phyloP scores from a whole-genome alignment of 2,329 filamentous ascomycete species.

The Leptographium lundbergii region DNA sequence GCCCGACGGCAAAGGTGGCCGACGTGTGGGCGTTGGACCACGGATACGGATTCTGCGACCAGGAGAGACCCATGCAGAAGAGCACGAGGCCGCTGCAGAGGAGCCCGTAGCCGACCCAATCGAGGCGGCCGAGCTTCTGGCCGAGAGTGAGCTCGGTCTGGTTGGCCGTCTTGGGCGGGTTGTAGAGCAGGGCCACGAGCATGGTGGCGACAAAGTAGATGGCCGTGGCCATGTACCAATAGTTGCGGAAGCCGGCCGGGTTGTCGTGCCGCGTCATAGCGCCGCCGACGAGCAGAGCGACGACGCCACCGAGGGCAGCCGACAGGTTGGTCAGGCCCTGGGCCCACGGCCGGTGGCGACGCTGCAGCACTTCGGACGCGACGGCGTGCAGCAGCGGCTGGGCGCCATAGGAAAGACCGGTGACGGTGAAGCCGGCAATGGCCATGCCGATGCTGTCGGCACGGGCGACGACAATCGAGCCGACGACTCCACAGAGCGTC shows the following conservation, averaged over 20 bases:
- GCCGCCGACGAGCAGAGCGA: conserved; percentile 22
- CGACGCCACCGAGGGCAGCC: conserved; percentile 18
- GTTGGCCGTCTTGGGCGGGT: conserved; percentile 17
- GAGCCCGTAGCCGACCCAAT: conserved; percentile 26
- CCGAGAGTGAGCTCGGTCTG: conserved; percentile 16
- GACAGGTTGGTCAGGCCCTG: conserved; percentile 22
- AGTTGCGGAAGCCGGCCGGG: conserved; percentile 22
- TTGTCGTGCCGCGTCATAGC: conserved; percentile 20
- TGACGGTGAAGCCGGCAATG: conserved; percentile 24
- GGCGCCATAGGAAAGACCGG: conserved; percentile 22
- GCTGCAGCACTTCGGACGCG: conserved; percentile 25
- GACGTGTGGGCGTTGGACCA: conserved; percentile 24
- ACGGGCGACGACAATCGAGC: conserved; percentile 22
- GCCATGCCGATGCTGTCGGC: conserved; percentile 22
- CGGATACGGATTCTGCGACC: conserved; percentile 24
- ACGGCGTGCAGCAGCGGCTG: conserved; percentile 27
- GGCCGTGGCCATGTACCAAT: conserved; percentile 22
- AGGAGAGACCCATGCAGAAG: conserved; percentile 26
- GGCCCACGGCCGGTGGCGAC: conserved; percentile 21
- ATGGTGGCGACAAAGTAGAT: conserved; percentile 17
- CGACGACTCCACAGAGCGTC: conserved; percentile 20
- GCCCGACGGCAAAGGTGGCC: conserved; percentile 23
- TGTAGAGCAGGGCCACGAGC: conserved; percentile 20
- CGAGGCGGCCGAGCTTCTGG: conserved; percentile 23
- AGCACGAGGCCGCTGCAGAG: conserved; percentile 22